phyloP scores from a whole-genome alignment of 2,329 filamentous ascomycete species.

The Stagonosporopsis tanaceti region DNA sequence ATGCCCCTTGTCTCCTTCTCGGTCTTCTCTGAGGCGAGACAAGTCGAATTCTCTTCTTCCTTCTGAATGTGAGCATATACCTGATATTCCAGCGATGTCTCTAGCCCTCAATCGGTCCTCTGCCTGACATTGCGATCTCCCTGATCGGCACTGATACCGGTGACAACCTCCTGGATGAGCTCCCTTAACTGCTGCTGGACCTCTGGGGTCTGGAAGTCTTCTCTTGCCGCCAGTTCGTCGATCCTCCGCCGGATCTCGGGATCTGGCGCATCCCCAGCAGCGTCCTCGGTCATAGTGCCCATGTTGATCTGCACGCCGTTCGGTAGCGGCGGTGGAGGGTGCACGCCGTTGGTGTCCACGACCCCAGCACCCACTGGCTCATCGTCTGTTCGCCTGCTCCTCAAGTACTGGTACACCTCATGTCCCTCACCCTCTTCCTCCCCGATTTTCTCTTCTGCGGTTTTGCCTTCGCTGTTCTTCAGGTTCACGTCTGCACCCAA shows the following conservation, averaged over 20 bases:
- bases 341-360: constrained; percentile 34
- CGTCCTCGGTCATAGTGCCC: constrained; percentile 70
- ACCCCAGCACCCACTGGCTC: constrained; percentile 34
- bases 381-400: constrained; percentile 34
- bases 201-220: constrained; percentile 82
- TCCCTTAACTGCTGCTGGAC: constrained; percentile 81
- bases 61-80: too few species aligned
- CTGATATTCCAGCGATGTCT: too few species aligned
- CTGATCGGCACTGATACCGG: constrained; percentile 68
- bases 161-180: constrained; percentile 81
- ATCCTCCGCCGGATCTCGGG: constrained; percentile 85
- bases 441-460: constrained; percentile 80
- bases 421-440: constrained; percentile 79
- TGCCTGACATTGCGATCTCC: constrained; percentile 61
- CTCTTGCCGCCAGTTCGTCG: constrained; percentile 83
- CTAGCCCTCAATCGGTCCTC: constrained; percentile 45
- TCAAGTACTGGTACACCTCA: constrained; percentile 76
- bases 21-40: neutral
- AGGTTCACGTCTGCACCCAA: constrained; percentile 73
- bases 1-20: neutral
- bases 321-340: constrained; percentile 69
- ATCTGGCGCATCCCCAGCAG: constrained; percentile 71
- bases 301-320: constrained; percentile 80
- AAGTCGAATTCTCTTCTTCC: too few species aligned
- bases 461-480: constrained; percentile 77